Evolutionary conservation across 768 basidiomycete genomes (phyloP).

Genomic region (Suillus paluster): DNA sequence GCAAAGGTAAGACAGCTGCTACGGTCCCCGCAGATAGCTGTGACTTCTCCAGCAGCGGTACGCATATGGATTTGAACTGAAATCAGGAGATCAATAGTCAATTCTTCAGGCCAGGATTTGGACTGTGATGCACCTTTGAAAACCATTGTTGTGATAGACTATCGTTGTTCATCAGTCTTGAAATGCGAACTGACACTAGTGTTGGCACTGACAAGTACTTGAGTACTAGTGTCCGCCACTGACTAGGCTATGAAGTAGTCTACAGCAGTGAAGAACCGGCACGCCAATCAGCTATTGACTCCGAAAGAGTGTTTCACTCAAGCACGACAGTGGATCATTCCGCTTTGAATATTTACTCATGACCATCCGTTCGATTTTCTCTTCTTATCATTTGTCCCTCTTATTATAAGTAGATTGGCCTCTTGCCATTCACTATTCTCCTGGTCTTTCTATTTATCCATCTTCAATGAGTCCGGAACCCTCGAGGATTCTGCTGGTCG

Average conservation of each 20-base stretch:
- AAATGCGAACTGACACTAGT: too few species aligned
- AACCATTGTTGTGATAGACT: conserved; percentile 38
- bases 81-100: not conserved
- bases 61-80: conserved; percentile 73
- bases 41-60: conserved; percentile 77
- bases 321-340: too few species aligned
- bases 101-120: conserved; percentile 2
- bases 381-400: not conserved
- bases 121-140: conserved; percentile 36
- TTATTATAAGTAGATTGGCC: not conserved
- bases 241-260: too few species aligned
- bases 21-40: conserved; percentile 61
- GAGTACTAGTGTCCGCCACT: too few species aligned
- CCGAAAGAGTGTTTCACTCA: not conserved
- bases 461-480: conserved; percentile 28
- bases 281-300: not conserved
- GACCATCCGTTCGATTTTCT: not conserved
- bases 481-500: conserved; percentile 70
- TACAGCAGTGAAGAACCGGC: too few species aligned
- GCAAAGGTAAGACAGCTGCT: conserved; percentile 49
- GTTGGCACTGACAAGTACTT: too few species aligned
- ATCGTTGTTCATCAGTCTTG: conserved; percentile 12
- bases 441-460: conserved; percentile 4
- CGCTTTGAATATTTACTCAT: conserved; percentile 8
- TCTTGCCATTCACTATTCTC: not conserved